phyloP scores from a whole-genome alignment of 2,329 filamentous ascomycete genomes.

The Waltergamsia citrina region DNA sequence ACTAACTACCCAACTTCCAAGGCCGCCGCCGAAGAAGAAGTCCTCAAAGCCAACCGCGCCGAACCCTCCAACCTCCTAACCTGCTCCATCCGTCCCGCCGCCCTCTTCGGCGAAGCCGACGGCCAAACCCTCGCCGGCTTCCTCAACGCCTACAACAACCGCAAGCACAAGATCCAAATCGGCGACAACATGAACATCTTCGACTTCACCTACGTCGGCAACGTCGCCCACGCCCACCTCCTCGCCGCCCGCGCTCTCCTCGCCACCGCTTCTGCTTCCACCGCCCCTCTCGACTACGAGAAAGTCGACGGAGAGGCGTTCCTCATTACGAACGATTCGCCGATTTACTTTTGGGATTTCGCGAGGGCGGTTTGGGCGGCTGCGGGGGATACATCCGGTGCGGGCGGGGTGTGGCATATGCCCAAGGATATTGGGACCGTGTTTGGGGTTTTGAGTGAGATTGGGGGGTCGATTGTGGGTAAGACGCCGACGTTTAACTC shows the following conservation, averaged over 20 bases:
- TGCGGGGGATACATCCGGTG: constrained; percentile 42
- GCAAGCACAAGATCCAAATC: constrained; percentile 69
- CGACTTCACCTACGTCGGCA: constrained; percentile 56
- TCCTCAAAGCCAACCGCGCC: constrained; percentile 64
- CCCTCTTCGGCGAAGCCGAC: constrained; percentile 89
- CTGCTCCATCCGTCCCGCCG: constrained; percentile 73
- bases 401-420: constrained; percentile 45
- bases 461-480: constrained; percentile 35
- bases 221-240: constrained; percentile 67
- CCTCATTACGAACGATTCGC: constrained; percentile 82
- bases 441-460: constrained; percentile 44
- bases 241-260: constrained; percentile 70
- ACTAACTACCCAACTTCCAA: constrained; percentile 8
- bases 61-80: constrained; percentile 56
- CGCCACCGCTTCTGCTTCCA: constrained; percentile 38
- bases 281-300: constrained; percentile 59
- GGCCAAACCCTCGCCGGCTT: constrained; percentile 65
- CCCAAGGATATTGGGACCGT: constrained; percentile 39
- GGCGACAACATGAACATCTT: constrained; percentile 58
- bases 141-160: constrained; percentile 57
- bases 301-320: constrained; percentile 78
- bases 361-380: constrained; percentile 66
- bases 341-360: constrained; percentile 88
- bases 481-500: constrained; percentile 48
- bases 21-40: constrained; percentile 74